Evolutionary conservation across 2,329 filamentous ascomycete species (phyloP).

Genomic region (Cladophialophora bantiana): DNA sequence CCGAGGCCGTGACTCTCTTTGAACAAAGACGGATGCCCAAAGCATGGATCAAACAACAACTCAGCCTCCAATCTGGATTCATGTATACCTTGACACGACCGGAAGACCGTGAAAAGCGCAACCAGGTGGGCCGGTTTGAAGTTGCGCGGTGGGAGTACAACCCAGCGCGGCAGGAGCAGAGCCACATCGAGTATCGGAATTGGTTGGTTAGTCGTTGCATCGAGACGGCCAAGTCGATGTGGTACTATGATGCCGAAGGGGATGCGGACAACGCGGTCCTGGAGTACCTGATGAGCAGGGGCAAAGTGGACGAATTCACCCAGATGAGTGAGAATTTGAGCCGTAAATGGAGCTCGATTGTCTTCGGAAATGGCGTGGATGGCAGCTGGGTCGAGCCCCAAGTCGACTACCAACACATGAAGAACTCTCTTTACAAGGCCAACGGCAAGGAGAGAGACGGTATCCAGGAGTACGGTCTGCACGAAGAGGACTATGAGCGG

Average conservation of each 20-base stretch:
- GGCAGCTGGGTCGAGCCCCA: conserved; percentile 12
- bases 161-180: conserved; percentile 13
- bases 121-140: conserved; percentile 13
- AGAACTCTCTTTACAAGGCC: conserved; percentile 17
- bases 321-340: conserved; percentile 22
- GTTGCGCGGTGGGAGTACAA: conserved; percentile 18
- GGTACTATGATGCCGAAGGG: conserved; percentile 36
- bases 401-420: conserved; percentile 16
- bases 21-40: conserved; percentile 53
- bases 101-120: conserved; percentile 12
- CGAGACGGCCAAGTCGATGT: conserved; percentile 17
- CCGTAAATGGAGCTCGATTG: conserved; percentile 21
- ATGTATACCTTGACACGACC: conserved; percentile 16
- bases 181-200: conserved; percentile 13
- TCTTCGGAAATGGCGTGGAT: conserved; percentile 9
- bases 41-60: conserved; percentile 52
- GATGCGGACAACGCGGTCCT: conserved; percentile 33
- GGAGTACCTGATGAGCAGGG: conserved; percentile 29
- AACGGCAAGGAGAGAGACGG: conserved; percentile 10
- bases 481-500: conserved; percentile 14
- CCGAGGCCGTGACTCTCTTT: conserved; percentile 48
- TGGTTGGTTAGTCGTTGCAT: conserved; percentile 9
- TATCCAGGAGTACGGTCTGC: conserved; percentile 17
- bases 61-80: conserved; percentile 30
- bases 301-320: conserved; percentile 21